phyloP scores from a whole-genome alignment of 345 rosid genomes.

The Rhizophora apiculata region DNA sequence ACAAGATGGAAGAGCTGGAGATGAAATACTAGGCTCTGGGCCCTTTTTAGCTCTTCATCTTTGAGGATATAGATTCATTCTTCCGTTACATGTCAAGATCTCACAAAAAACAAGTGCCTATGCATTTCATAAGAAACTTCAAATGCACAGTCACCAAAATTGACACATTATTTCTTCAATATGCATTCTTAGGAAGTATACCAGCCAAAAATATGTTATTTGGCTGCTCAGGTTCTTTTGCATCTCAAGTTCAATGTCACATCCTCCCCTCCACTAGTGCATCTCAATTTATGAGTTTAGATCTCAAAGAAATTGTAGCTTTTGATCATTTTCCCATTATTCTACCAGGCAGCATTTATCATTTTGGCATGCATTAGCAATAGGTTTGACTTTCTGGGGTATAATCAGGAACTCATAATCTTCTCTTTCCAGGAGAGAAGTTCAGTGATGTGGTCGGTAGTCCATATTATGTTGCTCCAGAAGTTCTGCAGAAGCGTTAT shows the following conservation, averaged over 20 bases:
- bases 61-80: neutral
- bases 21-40: neutral
- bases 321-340: neutral
- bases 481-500: slow-evolving; percentile 27
- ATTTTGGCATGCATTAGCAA: neutral
- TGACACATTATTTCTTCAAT: neutral
- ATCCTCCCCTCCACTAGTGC: neutral
- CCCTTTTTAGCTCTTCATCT: neutral
- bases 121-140: neutral
- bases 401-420: neutral
- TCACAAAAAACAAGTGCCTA: neutral
- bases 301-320: neutral
- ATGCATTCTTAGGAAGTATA: neutral
- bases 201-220: neutral
- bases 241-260: neutral
- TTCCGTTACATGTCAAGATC: neutral
- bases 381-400: neutral
- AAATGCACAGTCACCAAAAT: neutral
- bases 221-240: neutral
- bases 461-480: slow-evolving; percentile 36
- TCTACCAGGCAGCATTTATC: too few relatives aligned
- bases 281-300: neutral
- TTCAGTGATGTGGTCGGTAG: slow-evolving; percentile 33
- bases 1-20: too few relatives aligned
- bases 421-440: slow-evolving; percentile 21